Evolutionary conservation across 129 eudicot genomes (phyloP).

Genomic region (Tagetes patula): DNA sequence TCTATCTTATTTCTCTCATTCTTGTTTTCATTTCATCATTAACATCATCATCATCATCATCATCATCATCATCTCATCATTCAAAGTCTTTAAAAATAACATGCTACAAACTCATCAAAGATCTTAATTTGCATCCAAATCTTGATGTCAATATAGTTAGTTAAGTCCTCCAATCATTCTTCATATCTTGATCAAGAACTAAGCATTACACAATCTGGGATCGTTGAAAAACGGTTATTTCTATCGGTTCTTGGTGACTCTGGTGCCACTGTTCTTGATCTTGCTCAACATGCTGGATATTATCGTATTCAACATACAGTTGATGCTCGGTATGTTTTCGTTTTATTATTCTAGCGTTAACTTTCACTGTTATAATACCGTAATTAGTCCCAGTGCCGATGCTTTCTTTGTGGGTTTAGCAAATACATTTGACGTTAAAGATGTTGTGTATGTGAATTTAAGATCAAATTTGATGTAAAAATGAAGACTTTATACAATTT

Average conservation of each 20-base stretch:
- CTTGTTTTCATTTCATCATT: slow-evolving; percentile 28
- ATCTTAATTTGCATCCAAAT: slow-evolving; percentile 64
- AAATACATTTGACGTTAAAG: slow-evolving; percentile 11
- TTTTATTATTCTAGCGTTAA: background rate
- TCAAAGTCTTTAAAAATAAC: slow-evolving; percentile 32
- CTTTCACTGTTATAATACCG: background rate
- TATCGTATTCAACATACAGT: slow-evolving; percentile 62
- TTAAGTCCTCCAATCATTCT: background rate
- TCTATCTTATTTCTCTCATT: slow-evolving; percentile 31
- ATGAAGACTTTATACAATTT: background rate
- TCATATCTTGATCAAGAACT: slow-evolving; percentile 23
- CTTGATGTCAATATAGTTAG: slow-evolving; percentile 46
- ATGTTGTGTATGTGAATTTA: background rate
- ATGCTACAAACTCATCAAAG: slow-evolving; percentile 49
- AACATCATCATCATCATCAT: slow-evolving; percentile 3
- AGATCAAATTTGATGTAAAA: background rate
- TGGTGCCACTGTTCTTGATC: slow-evolving; percentile 48
- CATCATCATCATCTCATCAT: slow-evolving; percentile 24
- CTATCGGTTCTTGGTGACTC: slow-evolving; percentile 47
- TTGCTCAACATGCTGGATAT: slow-evolving; percentile 90
- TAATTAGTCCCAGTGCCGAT: too few relatives aligned
- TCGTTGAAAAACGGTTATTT: slow-evolving; percentile 53
- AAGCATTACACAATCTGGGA: slow-evolving; percentile 20
- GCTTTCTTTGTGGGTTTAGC: background rate
- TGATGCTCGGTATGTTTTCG: slow-evolving; percentile 58